Percentiles rank a stretch among this genome's conserved stretches.
Conservation (phyloP, 768 basidiomycete species). For the Fibroporia radiculosa region DNA sequence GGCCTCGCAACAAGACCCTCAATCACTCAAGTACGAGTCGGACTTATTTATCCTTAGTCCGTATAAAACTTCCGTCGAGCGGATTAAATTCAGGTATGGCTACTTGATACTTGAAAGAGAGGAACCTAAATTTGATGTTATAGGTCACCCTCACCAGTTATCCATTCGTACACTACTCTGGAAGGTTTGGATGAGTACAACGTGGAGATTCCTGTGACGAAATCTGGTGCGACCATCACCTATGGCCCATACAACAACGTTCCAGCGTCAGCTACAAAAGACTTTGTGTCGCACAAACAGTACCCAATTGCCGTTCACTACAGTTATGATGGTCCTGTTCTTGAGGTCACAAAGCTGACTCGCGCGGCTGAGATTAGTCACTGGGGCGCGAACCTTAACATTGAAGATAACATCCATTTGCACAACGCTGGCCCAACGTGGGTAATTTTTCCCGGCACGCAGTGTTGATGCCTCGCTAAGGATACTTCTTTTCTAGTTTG, state of each 20-base stretch:
- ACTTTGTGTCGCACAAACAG: slow-evolving; percentile 56
- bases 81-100: slow-evolving; percentile 79
- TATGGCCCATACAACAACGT: slow-evolving; percentile 85
- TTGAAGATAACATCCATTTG: slow-evolving; percentile 82
- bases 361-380: slow-evolving; percentile 89
- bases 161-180: slow-evolving; percentile 69
- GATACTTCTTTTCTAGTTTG: slow-evolving; percentile 41
- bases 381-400: slow-evolving; percentile 93
- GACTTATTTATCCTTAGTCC: slow-evolving; percentile 80
- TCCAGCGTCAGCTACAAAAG: slow-evolving; percentile 47
- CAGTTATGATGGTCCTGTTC: slow-evolving; percentile 70
- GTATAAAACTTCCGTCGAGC: slow-evolving; percentile 73
- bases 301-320: slow-evolving; percentile 71
- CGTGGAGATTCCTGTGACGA: slow-evolving; percentile 52
- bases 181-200: slow-evolving; percentile 52
- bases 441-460: slow-evolving; percentile 25
- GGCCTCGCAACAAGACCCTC: slow-evolving; percentile 69
- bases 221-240: slow-evolving; percentile 73
- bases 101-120: too few relatives aligned
- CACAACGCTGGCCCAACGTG: slow-evolving; percentile 87
- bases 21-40: slow-evolving; percentile 69
- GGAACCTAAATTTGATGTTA: too few relatives aligned
- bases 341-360: slow-evolving; percentile 65
- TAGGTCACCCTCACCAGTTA: slow-evolving; percentile 64
- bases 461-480: not conserved